Evolutionary conservation across 345 rosid species (phyloP).

Genomic region (Arabis alpina): DNA sequence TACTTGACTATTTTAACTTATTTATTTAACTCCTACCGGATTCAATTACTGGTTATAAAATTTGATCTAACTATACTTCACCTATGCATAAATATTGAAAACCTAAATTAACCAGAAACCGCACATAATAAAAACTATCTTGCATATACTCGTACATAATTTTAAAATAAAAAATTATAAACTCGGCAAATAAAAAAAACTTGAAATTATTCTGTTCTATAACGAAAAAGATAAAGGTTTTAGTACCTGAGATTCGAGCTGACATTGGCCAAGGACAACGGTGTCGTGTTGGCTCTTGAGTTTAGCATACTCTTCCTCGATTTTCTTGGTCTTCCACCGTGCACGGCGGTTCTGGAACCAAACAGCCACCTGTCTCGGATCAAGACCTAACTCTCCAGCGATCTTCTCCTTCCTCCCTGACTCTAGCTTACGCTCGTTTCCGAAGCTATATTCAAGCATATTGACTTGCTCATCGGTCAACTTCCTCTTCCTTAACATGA

Average conservation of each 20-base stretch:
- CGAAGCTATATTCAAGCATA: slow-evolving; percentile 69
- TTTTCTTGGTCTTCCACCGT: slow-evolving; percentile 90
- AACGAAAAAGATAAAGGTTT: not conserved
- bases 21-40: not conserved
- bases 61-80: slow-evolving; percentile 12
- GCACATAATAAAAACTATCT: no score
- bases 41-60: no score
- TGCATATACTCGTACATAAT: no score
- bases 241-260: slow-evolving; percentile 76
- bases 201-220: not conserved
- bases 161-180: not conserved
- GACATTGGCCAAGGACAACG: slow-evolving; percentile 59
- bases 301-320: slow-evolving; percentile 74
- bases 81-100: not conserved
- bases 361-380: slow-evolving; percentile 93
- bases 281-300: slow-evolving; percentile 56
- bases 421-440: slow-evolving; percentile 77
- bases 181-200: not conserved
- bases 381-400: slow-evolving; percentile 80
- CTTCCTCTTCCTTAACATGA: slow-evolving; percentile 64
- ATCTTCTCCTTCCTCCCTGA: slow-evolving; percentile 81
- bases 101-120: not conserved
- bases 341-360: slow-evolving; percentile 98
- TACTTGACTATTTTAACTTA: not conserved
- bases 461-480: slow-evolving; percentile 66